These are phyloP conservation scores for Ogataea pini DNA, from an alignment of 805 yeast species.

Conservation along the genomic window DNA sequence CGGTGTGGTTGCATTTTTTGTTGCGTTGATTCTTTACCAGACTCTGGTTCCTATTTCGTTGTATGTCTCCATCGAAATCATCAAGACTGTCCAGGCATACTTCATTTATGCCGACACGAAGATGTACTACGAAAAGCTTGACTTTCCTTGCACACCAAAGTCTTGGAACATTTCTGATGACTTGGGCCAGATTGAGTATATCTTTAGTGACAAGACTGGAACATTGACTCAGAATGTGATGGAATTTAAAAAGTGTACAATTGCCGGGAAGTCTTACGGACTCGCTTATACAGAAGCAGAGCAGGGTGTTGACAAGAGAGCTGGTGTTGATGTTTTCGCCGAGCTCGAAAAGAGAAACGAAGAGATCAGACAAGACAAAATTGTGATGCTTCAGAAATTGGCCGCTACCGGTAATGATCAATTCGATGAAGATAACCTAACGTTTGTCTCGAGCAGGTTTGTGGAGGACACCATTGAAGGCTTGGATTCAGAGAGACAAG, in stretches of 20 bases:
- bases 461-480: constrained; percentile 47
- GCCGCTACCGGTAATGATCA: constrained; percentile 45
- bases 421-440: constrained; percentile 49
- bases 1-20: constrained; percentile 70
- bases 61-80: constrained; percentile 75
- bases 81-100: constrained; percentile 73
- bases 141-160: constrained; percentile 77
- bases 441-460: constrained; percentile 64
- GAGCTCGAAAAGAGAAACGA: constrained; percentile 45
- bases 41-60: constrained; percentile 79
- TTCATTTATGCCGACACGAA: constrained; percentile 70
- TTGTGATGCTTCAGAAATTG: constrained; percentile 49
- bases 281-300: constrained; percentile 77
- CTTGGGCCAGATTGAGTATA: constrained; percentile 79
- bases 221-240: constrained; percentile 80
- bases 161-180: constrained; percentile 85
- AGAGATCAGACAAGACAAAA: constrained; percentile 44
- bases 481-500: constrained; percentile 43
- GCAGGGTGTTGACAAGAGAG: constrained; percentile 67
- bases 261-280: constrained; percentile 68
- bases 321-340: constrained; percentile 58
- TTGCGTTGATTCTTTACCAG: constrained; percentile 72
- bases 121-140: constrained; percentile 68
- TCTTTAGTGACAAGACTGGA: constrained; percentile 83
- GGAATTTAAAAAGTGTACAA: constrained; percentile 78